Conservation (phyloP, 768 basidiomycete species). For the Mycena pura region DNA sequence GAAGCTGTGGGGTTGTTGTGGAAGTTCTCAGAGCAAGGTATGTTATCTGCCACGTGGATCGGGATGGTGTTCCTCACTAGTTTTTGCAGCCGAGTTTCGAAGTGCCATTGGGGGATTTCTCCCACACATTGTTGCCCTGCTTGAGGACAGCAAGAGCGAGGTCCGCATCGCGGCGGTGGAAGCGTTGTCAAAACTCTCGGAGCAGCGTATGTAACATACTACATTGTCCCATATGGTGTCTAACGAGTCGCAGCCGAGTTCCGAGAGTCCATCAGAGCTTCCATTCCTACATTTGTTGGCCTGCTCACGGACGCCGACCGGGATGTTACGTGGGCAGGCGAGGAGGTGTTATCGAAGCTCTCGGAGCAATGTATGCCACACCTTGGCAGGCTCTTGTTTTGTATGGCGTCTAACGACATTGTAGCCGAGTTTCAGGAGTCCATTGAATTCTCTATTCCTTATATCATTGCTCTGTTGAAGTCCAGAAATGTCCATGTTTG, state of each 20-base stretch:
- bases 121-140: background rate
- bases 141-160: background rate
- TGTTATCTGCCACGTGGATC: background rate
- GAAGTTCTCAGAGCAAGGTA: background rate
- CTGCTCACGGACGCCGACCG: background rate
- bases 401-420: background rate
- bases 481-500: background rate
- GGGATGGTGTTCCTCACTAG: background rate
- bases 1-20: background rate
- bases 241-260: background rate
- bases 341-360: background rate
- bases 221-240: no score
- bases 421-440: background rate
- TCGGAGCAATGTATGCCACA: background rate
- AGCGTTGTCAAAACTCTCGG: background rate
- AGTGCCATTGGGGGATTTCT: background rate
- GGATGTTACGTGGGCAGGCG: background rate
- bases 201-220: background rate
- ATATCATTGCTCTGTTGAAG: background rate
- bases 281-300: background rate
- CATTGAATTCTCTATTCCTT: background rate
- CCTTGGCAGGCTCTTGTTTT: background rate
- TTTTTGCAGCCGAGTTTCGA: background rate
- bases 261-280: background rate
- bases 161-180: background rate